phyloP scores from a whole-genome alignment of 768 basidiomycete genomes.

The Boletus fagicola region DNA sequence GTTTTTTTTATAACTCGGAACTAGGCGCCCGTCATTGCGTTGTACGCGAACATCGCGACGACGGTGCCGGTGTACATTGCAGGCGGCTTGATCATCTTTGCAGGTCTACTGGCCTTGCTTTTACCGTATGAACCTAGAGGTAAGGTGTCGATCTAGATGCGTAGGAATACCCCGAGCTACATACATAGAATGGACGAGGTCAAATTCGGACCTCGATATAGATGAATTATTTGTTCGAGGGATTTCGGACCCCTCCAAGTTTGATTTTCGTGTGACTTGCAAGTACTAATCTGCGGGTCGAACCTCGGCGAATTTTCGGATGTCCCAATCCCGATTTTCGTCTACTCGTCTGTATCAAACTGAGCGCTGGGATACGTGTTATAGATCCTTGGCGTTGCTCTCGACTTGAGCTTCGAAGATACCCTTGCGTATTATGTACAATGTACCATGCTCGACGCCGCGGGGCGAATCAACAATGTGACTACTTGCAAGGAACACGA shows the following conservation, averaged over 20 bases:
- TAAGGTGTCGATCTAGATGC: constrained; percentile 60
- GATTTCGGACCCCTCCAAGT: neutral
- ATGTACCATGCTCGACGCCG: too few relatives aligned
- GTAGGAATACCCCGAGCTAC: neutral
- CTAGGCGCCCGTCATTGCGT: constrained; percentile 69
- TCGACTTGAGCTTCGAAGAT: too few relatives aligned
- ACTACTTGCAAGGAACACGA: too few relatives aligned
- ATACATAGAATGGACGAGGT: neutral
- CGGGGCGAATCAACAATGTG: too few relatives aligned
- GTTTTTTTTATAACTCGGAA: neutral
- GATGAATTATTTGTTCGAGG: neutral
- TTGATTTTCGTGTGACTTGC: neutral
- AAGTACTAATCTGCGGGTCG: neutral
- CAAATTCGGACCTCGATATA: neutral
- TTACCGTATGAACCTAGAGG: constrained; percentile 76
- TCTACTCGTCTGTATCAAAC: neutral
- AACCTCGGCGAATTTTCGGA: too few relatives aligned
- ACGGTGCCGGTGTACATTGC: constrained; percentile 72
- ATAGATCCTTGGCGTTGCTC: neutral
- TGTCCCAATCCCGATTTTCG: neutral
- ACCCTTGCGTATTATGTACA: too few relatives aligned
- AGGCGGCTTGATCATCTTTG: constrained; percentile 59
- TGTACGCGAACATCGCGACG: constrained; percentile 63
- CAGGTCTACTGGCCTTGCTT: constrained; percentile 57
- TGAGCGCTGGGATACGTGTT: neutral